Conservation (phyloP, 331 rosid species). For the Dryas integrifolia region DNA sequence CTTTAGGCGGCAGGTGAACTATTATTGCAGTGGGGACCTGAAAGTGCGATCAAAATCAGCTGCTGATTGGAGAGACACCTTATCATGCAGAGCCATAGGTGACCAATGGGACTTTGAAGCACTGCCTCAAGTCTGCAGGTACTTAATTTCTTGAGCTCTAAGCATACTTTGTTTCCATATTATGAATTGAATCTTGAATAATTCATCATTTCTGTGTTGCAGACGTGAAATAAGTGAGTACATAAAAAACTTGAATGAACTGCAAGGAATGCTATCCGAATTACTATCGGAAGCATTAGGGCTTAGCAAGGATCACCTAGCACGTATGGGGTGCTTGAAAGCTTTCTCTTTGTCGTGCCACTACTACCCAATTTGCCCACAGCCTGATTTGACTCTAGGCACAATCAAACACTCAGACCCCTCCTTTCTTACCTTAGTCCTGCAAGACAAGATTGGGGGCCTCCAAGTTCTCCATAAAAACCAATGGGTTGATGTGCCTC, state of each 20-base stretch:
- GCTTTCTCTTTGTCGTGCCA: background rate
- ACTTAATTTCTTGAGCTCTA: background rate
- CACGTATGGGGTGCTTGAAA: conserved; percentile 1
- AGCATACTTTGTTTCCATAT: background rate
- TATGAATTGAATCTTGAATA: background rate
- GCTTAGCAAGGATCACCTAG: background rate
- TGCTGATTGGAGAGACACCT: conserved; percentile 13
- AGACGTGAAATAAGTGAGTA: conserved; percentile 13
- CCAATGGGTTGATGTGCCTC: conserved; percentile 3
- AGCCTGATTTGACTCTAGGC: conserved; percentile 14
- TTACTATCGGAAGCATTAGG: conserved; percentile 13
- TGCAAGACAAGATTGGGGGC: conserved; percentile 15
- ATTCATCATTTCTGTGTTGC: background rate
- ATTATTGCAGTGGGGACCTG: conserved; percentile 1
- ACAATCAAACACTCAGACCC: conserved; percentile 6
- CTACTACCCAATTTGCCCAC: conserved; percentile 6
- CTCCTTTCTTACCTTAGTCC: conserved; percentile 8
- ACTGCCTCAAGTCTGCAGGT: conserved; percentile 27
- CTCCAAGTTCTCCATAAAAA: conserved; percentile 19
- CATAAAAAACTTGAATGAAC: background rate
- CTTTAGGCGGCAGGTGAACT: background rate
- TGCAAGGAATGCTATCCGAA: background rate
- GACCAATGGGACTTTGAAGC: background rate
- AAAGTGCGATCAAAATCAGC: background rate
- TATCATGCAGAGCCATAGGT: background rate